Conservation (phyloP, 2,329 filamentous ascomycete species). For the Fusarium longipes region DNA sequence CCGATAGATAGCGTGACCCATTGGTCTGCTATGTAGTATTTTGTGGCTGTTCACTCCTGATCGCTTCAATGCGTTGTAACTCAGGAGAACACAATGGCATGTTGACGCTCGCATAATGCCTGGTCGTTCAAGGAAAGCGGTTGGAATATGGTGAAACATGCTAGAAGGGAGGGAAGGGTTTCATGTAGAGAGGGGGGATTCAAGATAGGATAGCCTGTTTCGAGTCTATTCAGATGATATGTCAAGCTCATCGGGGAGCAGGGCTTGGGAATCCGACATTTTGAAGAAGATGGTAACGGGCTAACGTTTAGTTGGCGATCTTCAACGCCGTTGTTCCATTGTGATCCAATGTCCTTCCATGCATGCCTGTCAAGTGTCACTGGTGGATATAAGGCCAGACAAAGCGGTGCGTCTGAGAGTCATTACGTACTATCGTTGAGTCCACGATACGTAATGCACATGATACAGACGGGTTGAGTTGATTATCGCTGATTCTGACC, state of each 20-base stretch:
- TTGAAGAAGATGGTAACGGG: background rate
- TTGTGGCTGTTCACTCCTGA: background rate
- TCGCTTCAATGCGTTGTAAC: background rate
- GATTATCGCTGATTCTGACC: background rate
- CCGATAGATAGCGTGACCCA: slow-evolving; percentile 1
- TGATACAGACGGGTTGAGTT: background rate
- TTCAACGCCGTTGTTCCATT: slow-evolving; percentile 6
- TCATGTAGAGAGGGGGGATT: background rate
- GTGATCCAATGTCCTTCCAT: background rate
- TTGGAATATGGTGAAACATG: slow-evolving; percentile 27
- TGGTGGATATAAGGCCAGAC: background rate
- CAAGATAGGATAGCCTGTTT: slow-evolving; percentile 9
- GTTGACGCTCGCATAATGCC: background rate
- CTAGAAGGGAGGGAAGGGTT: slow-evolving; percentile 23
- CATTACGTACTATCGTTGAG: background rate
- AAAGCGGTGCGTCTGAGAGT: background rate
- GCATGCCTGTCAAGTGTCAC: slow-evolving; percentile 7
- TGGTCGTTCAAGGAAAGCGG: background rate
- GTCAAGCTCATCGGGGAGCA: background rate
- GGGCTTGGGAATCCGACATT: background rate
- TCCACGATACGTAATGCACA: background rate
- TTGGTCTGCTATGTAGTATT: background rate
- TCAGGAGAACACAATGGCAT: background rate
- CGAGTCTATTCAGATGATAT: background rate
- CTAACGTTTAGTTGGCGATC: slow-evolving; percentile 3